Evolutionary conservation across 2,329 filamentous ascomycete species (phyloP).

Genomic region (Fusarium odoratissimum): DNA sequence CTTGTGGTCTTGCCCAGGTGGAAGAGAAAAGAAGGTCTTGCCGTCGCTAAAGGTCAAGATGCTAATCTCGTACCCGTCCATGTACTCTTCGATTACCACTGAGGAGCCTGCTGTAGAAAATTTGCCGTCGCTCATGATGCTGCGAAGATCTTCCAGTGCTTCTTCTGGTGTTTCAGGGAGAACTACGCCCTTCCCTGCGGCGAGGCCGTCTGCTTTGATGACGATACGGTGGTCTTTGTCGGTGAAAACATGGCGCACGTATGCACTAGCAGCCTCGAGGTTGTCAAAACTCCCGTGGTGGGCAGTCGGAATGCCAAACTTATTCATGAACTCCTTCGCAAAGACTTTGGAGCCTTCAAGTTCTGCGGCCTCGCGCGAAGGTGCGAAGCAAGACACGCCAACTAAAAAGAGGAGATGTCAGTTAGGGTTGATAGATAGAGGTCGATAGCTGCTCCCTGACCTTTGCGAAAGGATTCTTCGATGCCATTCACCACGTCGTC

Average conservation of each 20-base stretch:
- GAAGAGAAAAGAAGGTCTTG: slow-evolving; percentile 71
- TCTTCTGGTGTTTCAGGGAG: slow-evolving; percentile 62
- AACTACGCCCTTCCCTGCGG: slow-evolving; percentile 75
- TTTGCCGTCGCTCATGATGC: slow-evolving; percentile 74
- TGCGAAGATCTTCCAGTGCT: slow-evolving; percentile 70
- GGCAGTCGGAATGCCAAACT: slow-evolving; percentile 78
- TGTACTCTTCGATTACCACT: slow-evolving; percentile 78
- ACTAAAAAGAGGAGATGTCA: slow-evolving; percentile 50
- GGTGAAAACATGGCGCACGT: slow-evolving; percentile 65
- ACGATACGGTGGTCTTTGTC: slow-evolving; percentile 66
- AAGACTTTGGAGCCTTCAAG: slow-evolving; percentile 85
- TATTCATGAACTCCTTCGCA: slow-evolving; percentile 83
- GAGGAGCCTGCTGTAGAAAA: slow-evolving; percentile 75
- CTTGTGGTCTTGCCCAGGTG: slow-evolving; percentile 80
- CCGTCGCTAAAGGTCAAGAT: slow-evolving; percentile 77
- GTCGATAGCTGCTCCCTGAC: neutral
- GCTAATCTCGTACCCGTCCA: slow-evolving; percentile 76
- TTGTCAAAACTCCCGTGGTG: slow-evolving; percentile 75
- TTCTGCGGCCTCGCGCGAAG: slow-evolving; percentile 73
- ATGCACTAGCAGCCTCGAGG: slow-evolving; percentile 68
- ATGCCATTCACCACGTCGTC: slow-evolving; percentile 81
- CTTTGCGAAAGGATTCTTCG: slow-evolving; percentile 68
- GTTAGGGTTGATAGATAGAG: rapidly evolving
- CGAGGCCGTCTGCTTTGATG: slow-evolving; percentile 80
- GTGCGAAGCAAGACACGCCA: slow-evolving; percentile 75